A percentile compares a stretch with the other conserved stretches of the same genome.
Evolutionary conservation across 192 early-diverging fungal genomes (phyloP).

Genomic region (Haplosporangium gracile): DNA sequence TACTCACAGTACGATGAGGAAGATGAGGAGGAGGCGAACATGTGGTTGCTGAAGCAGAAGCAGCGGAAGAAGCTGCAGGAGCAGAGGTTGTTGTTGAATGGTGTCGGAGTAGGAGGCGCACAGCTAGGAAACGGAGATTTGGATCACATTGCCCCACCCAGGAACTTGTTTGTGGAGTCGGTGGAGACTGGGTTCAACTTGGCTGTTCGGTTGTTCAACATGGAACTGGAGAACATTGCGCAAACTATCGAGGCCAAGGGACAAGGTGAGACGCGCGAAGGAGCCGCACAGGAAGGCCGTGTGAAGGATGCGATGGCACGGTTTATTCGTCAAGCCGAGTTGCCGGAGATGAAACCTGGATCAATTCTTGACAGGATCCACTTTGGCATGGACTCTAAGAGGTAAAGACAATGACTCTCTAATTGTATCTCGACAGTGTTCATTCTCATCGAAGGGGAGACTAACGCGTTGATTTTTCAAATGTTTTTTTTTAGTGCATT

Average conservation of each 20-base stretch:
- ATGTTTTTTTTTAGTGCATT: conserved; percentile 8
- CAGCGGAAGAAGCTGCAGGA: conserved; percentile 13
- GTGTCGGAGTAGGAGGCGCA: neutral
- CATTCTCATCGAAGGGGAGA: neutral
- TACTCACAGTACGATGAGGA: conserved; percentile 39
- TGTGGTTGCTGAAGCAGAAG: neutral
- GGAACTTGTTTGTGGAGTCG: conserved; percentile 26
- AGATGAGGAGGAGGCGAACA: conserved; percentile 19
- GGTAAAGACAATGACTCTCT: conserved; percentile 7
- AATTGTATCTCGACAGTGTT: neutral
- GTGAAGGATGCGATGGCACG: conserved; percentile 38
- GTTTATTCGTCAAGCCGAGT: conserved; percentile 30
- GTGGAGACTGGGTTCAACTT: conserved; percentile 30
- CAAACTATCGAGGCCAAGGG: conserved; percentile 33
- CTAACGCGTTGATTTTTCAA: neutral
- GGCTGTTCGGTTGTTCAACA: conserved; percentile 24
- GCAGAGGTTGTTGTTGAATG: conserved; percentile 7
- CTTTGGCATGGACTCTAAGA: conserved; percentile 33
- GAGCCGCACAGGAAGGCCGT: conserved; percentile 27
- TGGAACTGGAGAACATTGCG: conserved; percentile 31
- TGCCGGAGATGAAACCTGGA: conserved; percentile 22
- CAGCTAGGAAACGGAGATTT: neutral
- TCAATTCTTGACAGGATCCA: conserved; percentile 27
- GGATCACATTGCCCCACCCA: neutral
- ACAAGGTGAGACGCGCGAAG: conserved; percentile 32